A percentile compares a stretch with the other conserved stretches of the same genome.
Evolutionary conservation across 2,329 filamentous ascomycete species (phyloP).

Genomic region (Didymella lethalis): DNA sequence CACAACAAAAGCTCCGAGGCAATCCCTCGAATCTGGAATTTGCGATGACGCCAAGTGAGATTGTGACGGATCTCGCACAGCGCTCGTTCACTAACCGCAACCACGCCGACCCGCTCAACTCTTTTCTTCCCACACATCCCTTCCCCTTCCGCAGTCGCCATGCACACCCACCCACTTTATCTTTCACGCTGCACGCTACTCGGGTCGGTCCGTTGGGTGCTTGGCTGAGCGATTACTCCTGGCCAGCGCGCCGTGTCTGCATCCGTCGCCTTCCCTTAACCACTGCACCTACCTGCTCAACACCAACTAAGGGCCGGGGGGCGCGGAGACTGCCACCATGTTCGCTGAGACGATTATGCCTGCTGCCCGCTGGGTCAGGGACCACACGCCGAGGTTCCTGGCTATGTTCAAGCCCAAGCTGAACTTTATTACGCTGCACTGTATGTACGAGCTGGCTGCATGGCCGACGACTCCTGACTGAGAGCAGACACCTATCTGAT

Average conservation of each 20-base stretch:
- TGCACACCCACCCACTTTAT: slow-evolving; percentile 9
- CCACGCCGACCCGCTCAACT: slow-evolving; percentile 1
- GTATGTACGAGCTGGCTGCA: slow-evolving; percentile 53
- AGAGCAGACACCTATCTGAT: slow-evolving; percentile 79
- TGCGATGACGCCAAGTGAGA: slow-evolving; percentile 15
- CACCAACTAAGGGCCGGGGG: slow-evolving; percentile 5
- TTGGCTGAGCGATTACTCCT: slow-evolving; percentile 10
- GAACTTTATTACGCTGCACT: slow-evolving; percentile 84
- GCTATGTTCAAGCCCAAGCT: slow-evolving; percentile 64
- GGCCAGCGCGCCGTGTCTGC: background rate
- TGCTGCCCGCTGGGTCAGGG: slow-evolving; percentile 40
- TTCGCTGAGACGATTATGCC: slow-evolving; percentile 42
- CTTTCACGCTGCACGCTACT: slow-evolving; percentile 20
- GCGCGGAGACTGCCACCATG: slow-evolving; percentile 31
- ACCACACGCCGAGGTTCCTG: slow-evolving; percentile 34
- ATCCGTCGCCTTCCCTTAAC: slow-evolving; percentile 4
- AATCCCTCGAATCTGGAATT: background rate
- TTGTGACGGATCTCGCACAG: background rate
- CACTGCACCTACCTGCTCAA: background rate
- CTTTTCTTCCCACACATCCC: background rate
- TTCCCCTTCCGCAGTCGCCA: slow-evolving; percentile 5
- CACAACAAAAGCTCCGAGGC: slow-evolving; percentile 18
- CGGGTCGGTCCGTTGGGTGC: slow-evolving; percentile 22
- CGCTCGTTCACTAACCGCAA: slow-evolving; percentile 10
- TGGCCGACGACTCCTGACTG: slow-evolving; percentile 21